Conservation (phyloP, 202 grass and related monocot species). For the Bolboschoenoplectus hybrid region DNA sequence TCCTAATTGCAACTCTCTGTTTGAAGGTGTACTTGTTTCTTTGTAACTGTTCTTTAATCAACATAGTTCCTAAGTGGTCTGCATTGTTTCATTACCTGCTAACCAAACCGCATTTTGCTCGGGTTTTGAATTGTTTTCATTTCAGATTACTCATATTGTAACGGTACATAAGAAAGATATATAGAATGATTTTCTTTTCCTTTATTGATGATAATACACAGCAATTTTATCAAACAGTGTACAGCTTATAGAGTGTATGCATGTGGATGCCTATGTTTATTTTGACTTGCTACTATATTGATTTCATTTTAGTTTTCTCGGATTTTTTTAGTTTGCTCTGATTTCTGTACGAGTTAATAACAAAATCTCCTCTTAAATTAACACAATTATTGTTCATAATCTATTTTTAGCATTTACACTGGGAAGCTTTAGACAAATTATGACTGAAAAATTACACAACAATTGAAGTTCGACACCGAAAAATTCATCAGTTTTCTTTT, state of each 20-base stretch:
- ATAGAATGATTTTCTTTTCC: not conserved
- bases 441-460: too few species aligned
- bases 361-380: too few species aligned
- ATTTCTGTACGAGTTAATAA: conserved; percentile 8
- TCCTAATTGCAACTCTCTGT: too few species aligned
- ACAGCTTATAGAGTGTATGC: not conserved
- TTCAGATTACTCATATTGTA: not conserved
- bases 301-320: not conserved
- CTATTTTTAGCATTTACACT: too few species aligned
- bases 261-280: not conserved
- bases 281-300: not conserved
- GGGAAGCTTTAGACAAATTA: too few species aligned
- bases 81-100: not conserved
- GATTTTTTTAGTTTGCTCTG: not conserved
- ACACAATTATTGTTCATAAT: too few species aligned
- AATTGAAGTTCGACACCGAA: too few species aligned
- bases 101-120: not conserved
- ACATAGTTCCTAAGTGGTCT: not conserved
- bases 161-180: not conserved
- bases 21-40: too few species aligned
- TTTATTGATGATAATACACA: not conserved
- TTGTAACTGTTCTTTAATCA: too few species aligned
- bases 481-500: too few species aligned
- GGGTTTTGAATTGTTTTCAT: not conserved
- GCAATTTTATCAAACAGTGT: not conserved